Base-by-base conservation (phyloP, 2,329 filamentous ascomycete species). In the Diaporthe batatas region DNA sequence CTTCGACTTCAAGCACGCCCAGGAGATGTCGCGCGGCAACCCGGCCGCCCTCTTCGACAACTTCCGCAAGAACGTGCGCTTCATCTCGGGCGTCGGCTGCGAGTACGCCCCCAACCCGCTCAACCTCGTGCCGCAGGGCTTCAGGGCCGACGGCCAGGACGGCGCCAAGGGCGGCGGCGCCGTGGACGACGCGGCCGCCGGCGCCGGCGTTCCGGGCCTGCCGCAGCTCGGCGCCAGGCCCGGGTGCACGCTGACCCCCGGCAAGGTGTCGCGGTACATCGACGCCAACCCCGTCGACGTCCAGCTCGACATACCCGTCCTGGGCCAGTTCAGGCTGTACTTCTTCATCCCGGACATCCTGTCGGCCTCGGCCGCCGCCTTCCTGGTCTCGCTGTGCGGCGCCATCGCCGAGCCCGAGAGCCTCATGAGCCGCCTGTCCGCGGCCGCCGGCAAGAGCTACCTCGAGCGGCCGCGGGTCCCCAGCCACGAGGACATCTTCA, bases 61-160 rank as follows among this genome's bases (percentile, higher is more conserved):
- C 80, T 94, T 94, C 79, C 85, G 88, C 58, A 90, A 89, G 58
- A 93, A 94, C 72, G 88, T 93, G 47, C 89, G 90, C 11, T 94
- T 94, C 82, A 94, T 94, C 76, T 92, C 91, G 0, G 92, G 92
- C 18, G 88, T 92, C 42, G 92, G 92, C 1, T 91, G 91, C 3
- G 89, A 90, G 72, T 75, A 75, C 42, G 72, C 55, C 16, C 47
- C 49, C 8, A 75, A 74, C 42, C 53, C 39, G 51, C 69, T 75
- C 8, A 75, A 75, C 44, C 39, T 32, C 18, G 34, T 44, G 21
- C 55, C 55, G 16, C 32, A 70, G 55, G 68, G 68, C 55, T 36
- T 62, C 21, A 57, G 49, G 32, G 53, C 29, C 12, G 68, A 59
- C 32, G 53, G 51, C 12, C 25, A 21, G 12, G 36, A 42, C 7